Percentiles rank a stretch among this genome's conserved stretches.
These are phyloP conservation scores for Calonectria honghensis DNA, from an alignment of 2,329 filamentous ascomycete species.

Conservation along the genomic window DNA sequence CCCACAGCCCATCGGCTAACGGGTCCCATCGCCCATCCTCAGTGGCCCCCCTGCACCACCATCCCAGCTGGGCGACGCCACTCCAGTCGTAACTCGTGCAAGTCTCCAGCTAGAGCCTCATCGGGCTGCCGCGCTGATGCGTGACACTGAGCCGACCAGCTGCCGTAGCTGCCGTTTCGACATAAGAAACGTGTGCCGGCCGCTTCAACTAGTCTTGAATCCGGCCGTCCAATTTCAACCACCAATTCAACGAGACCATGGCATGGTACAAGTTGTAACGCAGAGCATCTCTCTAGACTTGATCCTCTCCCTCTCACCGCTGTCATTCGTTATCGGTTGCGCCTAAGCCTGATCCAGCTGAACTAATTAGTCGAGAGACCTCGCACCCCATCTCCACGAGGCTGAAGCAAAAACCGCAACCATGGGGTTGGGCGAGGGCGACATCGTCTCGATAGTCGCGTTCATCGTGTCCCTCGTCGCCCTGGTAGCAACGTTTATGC, in stretches of 20 bases:
- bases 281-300: not conserved
- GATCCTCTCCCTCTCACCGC: not conserved
- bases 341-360: not conserved
- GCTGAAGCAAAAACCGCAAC: slow-evolving; percentile 17
- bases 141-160: slow-evolving; percentile 1
- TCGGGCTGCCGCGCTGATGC: slow-evolving; percentile 9
- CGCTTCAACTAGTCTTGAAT: not conserved
- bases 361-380: not conserved
- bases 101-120: slow-evolving; percentile 22
- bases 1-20: not conserved
- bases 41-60: slow-evolving; percentile 4
- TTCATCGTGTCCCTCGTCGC: slow-evolving; percentile 69
- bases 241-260: not conserved
- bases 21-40: not conserved
- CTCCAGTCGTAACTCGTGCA: slow-evolving; percentile 6
- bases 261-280: not conserved
- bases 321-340: not conserved
- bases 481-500: slow-evolving; percentile 65
- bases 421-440: slow-evolving; percentile 51
- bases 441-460: slow-evolving; percentile 65
- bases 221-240: not conserved
- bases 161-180: not conserved
- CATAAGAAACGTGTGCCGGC: not conserved
- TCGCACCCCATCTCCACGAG: not conserved
- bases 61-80: not conserved